phyloP scores from a whole-genome alignment of 306 rosid species.

The Lablab purpureus region DNA sequence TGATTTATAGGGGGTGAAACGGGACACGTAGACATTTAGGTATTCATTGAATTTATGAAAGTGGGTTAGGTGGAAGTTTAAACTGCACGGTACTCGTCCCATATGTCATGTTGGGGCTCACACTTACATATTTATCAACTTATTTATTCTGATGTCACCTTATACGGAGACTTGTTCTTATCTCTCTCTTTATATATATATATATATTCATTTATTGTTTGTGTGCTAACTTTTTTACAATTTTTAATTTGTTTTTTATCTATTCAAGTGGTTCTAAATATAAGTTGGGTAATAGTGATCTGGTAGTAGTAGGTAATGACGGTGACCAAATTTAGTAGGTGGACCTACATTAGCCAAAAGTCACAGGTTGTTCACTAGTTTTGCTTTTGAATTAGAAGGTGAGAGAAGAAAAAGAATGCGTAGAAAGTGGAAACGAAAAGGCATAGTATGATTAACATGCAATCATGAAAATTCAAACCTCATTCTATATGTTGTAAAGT shows the following conservation, averaged over 20 bases:
- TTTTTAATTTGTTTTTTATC: background rate
- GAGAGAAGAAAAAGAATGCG: background rate
- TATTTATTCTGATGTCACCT: constrained; percentile 1
- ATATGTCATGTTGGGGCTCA: background rate
- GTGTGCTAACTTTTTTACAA: background rate
- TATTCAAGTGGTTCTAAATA: background rate
- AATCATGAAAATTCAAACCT: background rate
- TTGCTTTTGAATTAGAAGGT: background rate
- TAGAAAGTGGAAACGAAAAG: no score
- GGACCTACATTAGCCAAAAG: constrained; percentile 8
- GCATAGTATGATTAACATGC: background rate
- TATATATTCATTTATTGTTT: background rate
- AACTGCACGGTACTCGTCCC: background rate
- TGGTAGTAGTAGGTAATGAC: background rate
- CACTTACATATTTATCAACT: constrained; percentile 32
- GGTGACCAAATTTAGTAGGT: constrained; percentile 17
- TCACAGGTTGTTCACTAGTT: background rate
- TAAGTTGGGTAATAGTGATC: background rate
- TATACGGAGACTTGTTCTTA: background rate
- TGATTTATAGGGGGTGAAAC: background rate
- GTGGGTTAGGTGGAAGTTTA: constrained; percentile 1
- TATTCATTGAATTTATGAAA: background rate
- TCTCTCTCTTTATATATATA: no score
- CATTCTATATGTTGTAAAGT: no score
- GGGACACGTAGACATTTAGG: constrained; percentile 1